Evolutionary conservation across 495 filamentous ascomycete genomes (phyloP).

Genomic region (Parachaetomium inaequale): DNA sequence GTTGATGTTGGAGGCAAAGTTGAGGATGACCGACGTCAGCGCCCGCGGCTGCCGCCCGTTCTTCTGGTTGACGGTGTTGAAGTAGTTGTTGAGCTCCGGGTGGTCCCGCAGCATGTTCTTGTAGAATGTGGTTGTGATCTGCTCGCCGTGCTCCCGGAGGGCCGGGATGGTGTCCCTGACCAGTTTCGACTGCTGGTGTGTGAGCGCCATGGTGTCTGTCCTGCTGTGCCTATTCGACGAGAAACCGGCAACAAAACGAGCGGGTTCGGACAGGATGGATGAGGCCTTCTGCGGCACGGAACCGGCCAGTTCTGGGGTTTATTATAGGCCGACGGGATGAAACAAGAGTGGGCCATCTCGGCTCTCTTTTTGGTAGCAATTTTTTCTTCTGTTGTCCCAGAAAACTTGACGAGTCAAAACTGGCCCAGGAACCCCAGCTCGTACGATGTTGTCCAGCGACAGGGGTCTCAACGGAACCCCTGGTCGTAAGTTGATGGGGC

Average conservation of each 20-base stretch:
- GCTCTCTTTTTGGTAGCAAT: not conserved
- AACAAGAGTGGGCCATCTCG: conserved; percentile 1
- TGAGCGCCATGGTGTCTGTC: conserved; percentile 39
- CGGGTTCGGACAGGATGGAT: not conserved
- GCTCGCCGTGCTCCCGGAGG: conserved; percentile 59
- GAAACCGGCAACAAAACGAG: not conserved
- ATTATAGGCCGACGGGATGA: not conserved
- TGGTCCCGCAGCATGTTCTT: conserved; percentile 60
- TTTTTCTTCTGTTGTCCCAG: not conserved
- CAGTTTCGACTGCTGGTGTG: conserved; percentile 39
- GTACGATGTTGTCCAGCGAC: too few relatives aligned
- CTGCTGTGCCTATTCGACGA: not conserved
- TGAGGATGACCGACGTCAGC: conserved; percentile 61
- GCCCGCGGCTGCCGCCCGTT: conserved; percentile 65
- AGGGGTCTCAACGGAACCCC: too few relatives aligned
- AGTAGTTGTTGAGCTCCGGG: conserved; percentile 62
- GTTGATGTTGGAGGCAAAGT: conserved; percentile 68
- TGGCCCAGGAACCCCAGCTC: too few relatives aligned
- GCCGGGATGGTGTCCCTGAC: conserved; percentile 47
- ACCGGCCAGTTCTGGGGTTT: not conserved
- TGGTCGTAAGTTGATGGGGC: too few relatives aligned
- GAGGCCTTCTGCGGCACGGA: not conserved
- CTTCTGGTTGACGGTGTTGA: conserved; percentile 66
- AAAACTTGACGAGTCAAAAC: too few relatives aligned
- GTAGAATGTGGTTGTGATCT: conserved; percentile 67